Evolutionary conservation across 2,329 filamentous ascomycete genomes (phyloP).

Genomic region (Colletotrichum lentis): DNA sequence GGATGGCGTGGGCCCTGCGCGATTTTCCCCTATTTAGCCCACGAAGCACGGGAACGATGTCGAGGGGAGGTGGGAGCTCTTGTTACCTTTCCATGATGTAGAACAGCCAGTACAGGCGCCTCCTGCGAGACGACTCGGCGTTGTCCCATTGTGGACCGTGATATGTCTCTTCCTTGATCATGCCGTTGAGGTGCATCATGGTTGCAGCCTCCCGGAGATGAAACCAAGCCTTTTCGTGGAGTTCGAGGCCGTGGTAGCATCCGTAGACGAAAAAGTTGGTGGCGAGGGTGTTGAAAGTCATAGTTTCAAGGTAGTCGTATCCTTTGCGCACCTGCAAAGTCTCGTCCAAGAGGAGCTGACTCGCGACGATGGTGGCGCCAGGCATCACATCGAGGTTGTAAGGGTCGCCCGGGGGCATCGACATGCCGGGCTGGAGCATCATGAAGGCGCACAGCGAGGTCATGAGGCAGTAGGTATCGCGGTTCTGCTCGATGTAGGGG

Average conservation of each 20-base stretch:
- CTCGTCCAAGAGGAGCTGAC: conserved; percentile 73
- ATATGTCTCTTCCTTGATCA: conserved; percentile 72
- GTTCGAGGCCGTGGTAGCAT: conserved; percentile 74
- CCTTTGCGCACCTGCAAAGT: conserved; percentile 69
- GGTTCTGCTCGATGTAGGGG: conserved; percentile 67
- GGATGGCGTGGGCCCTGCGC: conserved; percentile 72
- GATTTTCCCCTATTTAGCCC: conserved; percentile 14
- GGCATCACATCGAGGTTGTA: conserved; percentile 65
- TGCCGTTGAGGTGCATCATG: conserved; percentile 66
- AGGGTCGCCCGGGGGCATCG: conserved; percentile 64
- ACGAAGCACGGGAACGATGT: conserved; percentile 22
- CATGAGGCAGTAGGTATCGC: conserved; percentile 71
- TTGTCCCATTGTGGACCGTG: conserved; percentile 58
- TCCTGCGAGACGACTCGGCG: conserved; percentile 68
- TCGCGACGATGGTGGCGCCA: conserved; percentile 68
- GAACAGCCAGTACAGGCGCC: conserved; percentile 77
- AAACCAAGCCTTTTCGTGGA: conserved; percentile 81
- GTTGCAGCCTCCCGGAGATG: conserved; percentile 80
- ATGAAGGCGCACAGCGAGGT: conserved; percentile 73
- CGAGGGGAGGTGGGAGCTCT: not conserved
- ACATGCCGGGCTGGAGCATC: conserved; percentile 74
- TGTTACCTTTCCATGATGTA: conserved; percentile 74
- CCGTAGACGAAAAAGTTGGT: conserved; percentile 84
- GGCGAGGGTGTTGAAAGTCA: conserved; percentile 66
- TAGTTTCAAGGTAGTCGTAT: conserved; percentile 66